Evolutionary conservation across 23 red algal genomes (phyloP), one percentile per base, ranked within the genome.

Genomic region (Gracilariopsis chorda): DNA sequence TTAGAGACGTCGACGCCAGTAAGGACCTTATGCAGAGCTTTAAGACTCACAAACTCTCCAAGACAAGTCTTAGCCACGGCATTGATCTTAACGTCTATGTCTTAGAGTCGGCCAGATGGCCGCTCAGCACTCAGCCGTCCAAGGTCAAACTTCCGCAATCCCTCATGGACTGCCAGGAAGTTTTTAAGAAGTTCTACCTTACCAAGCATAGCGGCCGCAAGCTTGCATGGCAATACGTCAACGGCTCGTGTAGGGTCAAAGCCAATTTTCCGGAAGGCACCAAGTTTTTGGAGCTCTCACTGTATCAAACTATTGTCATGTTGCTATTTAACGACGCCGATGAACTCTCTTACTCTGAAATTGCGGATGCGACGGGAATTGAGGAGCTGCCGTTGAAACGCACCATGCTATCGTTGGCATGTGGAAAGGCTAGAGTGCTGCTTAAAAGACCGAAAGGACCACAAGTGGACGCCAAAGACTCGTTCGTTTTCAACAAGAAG

Each of bases 271-370:
- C 95, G 16, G 69, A 93, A 23, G 94, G 93, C 3, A 69, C 56
- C 39, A 96, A 99, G 48, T 76, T 95, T 30, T 64, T 98, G 39
- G 37, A 63, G 20, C 52, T 98, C 19, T 94, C 95, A 7, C 77
- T 98, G 19, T 87, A 87, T 48, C 95, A 98, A 74, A 90, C 95
- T 33, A 83, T 98, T 37, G 87, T 99, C 3, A 72, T 94, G 63
- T 42, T 99, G 61, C 78, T 93, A 20, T 99, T 99, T 65, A 99
- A 99, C 58, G 87, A 95, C 12, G 40, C 79, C 30, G 93, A 95
- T 33, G 77, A 86, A 36, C 52, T 95, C 7, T 83, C 70, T 21
- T 91, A 88, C 39, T 45, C 48, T 36, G 93, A 96, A 10, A 90
- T 99, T 55, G 49, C 60, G 1, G 53, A 83, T 32, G 90, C 86